Conservation (phyloP, 2,329 filamentous ascomycete species). For the Ophiostoma sp. region DNA sequence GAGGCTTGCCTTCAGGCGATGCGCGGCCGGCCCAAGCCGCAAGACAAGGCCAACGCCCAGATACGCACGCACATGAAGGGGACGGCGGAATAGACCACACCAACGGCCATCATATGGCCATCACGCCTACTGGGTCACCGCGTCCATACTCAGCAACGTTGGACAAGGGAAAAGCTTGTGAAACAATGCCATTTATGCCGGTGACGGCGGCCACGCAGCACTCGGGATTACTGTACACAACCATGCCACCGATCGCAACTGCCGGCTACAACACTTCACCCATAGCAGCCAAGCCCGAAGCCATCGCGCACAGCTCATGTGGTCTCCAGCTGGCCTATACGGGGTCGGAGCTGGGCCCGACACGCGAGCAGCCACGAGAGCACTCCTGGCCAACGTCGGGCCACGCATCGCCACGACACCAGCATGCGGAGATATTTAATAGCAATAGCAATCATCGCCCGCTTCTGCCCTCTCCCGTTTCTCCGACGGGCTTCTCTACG, state of each 20-base stretch:
- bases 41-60: neutral
- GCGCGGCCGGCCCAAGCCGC: neutral
- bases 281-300: neutral
- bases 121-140: neutral
- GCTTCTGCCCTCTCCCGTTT: neutral
- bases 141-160: neutral
- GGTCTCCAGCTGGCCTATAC: neutral
- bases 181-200: neutral
- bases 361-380: neutral
- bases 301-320: neutral
- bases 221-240: neutral
- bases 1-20: slow-evolving; percentile 58
- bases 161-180: neutral
- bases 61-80: neutral
- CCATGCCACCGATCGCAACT: neutral
- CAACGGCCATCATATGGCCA: neutral
- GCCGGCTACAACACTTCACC: neutral
- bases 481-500: neutral
- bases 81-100: neutral
- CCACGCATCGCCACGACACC: neutral
- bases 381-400: neutral
- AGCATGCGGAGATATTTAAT: neutral
- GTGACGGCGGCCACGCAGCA: neutral
- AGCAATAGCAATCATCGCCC: neutral
- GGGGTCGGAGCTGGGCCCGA: neutral